phyloP scores from a whole-genome alignment of 495 filamentous ascomycete species.

The Penicillium simplicissimum region DNA sequence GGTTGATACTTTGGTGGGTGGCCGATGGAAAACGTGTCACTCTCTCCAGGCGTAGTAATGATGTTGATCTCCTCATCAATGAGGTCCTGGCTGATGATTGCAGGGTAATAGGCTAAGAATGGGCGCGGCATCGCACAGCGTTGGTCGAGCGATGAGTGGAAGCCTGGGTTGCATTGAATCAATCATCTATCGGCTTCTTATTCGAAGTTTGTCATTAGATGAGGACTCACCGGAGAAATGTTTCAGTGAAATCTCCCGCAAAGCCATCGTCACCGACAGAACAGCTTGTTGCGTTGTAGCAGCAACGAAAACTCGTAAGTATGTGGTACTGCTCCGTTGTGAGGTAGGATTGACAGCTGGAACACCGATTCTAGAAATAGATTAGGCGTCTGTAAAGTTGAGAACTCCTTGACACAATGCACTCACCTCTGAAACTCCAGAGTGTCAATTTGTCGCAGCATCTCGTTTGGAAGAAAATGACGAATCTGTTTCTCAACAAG shows the following conservation, averaged over 20 bases:
- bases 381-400: slow-evolving; percentile 14
- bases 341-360: not conserved
- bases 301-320: not conserved
- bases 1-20: slow-evolving; percentile 16
- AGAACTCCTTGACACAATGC: slow-evolving; percentile 7
- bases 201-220: not conserved
- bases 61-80: not conserved
- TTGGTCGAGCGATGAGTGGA: not conserved
- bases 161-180: not conserved
- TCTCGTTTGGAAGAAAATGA: slow-evolving; percentile 19
- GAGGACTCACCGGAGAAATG: not conserved
- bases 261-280: not conserved
- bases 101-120: not conserved
- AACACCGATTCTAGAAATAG: not conserved
- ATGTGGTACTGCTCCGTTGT: not conserved
- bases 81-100: not conserved
- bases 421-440: slow-evolving; percentile 29
- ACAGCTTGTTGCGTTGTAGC: not conserved
- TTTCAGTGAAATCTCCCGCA: not conserved
- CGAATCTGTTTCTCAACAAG: slow-evolving; percentile 42
- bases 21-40: not conserved
- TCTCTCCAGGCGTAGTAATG: not conserved
- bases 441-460: slow-evolving; percentile 20
- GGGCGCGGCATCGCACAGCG: not conserved
- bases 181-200: not conserved